phyloP scores from a whole-genome alignment of 2,329 filamentous ascomycete species.

The Fusarium foetens region DNA sequence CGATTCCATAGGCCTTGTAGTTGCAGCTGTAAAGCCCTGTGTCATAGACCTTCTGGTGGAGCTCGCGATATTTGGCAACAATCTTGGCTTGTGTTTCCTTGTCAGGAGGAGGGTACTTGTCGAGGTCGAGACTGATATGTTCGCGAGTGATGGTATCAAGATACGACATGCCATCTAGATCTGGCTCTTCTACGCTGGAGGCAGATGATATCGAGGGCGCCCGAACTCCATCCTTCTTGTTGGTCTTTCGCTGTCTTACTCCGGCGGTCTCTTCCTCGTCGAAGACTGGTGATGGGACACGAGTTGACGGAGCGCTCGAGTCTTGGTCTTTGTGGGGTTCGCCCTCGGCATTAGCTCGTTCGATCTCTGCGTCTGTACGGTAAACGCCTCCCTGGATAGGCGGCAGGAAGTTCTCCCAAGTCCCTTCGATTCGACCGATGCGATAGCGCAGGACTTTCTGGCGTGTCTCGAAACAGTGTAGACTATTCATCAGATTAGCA shows the following conservation, averaged over 20 bases:
- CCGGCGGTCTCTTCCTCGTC: slow-evolving; percentile 52
- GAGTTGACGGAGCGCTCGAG: slow-evolving; percentile 64
- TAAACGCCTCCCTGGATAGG: slow-evolving; percentile 92
- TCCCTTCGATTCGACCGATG: slow-evolving; percentile 82
- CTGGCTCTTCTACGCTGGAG: slow-evolving; percentile 61
- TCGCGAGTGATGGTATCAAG: slow-evolving; percentile 78
- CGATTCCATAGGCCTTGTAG: slow-evolving; percentile 81
- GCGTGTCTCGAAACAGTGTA: slow-evolving; percentile 84
- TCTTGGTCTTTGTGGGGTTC: slow-evolving; percentile 35
- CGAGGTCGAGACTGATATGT: slow-evolving; percentile 78
- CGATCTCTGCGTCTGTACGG: slow-evolving; percentile 56
- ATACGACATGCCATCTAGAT: slow-evolving; percentile 67
- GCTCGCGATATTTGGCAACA: slow-evolving; percentile 80
- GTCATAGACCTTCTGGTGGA: slow-evolving; percentile 76
- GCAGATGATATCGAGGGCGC: slow-evolving; percentile 69
- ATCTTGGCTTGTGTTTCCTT: slow-evolving; percentile 77
- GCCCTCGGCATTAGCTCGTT: slow-evolving; percentile 38
- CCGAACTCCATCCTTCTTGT: slow-evolving; percentile 33
- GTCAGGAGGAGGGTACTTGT: slow-evolving; percentile 85
- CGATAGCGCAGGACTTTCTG: slow-evolving; percentile 82
- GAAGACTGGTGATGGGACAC: slow-evolving; percentile 61
- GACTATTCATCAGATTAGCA: slow-evolving; percentile 57
- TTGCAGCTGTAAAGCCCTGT: slow-evolving; percentile 87
- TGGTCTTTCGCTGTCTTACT: slow-evolving; percentile 46
- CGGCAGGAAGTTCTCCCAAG: slow-evolving; percentile 88